Conservation (phyloP, 768 basidiomycete species). For the Fistulinella prunicolor region DNA sequence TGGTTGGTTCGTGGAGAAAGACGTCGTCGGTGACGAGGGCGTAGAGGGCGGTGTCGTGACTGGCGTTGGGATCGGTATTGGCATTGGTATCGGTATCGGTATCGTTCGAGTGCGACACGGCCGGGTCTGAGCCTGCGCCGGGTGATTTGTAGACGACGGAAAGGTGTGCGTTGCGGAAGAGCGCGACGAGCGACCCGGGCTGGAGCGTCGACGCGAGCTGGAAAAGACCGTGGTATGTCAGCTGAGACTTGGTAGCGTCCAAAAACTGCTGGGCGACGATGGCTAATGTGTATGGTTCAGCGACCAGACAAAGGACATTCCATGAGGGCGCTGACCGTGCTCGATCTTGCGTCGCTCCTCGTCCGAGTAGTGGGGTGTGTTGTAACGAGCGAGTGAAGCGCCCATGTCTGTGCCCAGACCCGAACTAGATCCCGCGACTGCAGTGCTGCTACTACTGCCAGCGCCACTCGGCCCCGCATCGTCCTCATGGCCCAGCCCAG, state of each 20-base stretch:
- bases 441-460: neutral
- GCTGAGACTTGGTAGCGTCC: constrained; percentile 68
- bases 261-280: constrained; percentile 67
- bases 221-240: constrained; percentile 88
- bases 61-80: neutral
- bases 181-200: constrained; percentile 67
- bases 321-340: constrained; percentile 73
- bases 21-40: constrained; percentile 83
- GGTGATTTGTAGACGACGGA: constrained; percentile 74
- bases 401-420: neutral
- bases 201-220: constrained; percentile 54
- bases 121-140: neutral
- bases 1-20: constrained; percentile 70
- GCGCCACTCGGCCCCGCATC: constrained; percentile 18
- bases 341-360: constrained; percentile 63
- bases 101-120: neutral
- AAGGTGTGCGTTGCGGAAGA: constrained; percentile 89
- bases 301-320: too few relatives aligned
- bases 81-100: neutral
- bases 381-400: neutral
- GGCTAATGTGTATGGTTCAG: too few relatives aligned
- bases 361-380: constrained; percentile 38
- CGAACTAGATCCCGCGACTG: constrained; percentile 1
- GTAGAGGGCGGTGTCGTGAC: constrained; percentile 54
- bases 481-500: neutral